These are phyloP conservation scores for Diaporthe destruens DNA, from an alignment of 2,329 filamentous ascomycete genomes.

Conservation along the genomic window DNA sequence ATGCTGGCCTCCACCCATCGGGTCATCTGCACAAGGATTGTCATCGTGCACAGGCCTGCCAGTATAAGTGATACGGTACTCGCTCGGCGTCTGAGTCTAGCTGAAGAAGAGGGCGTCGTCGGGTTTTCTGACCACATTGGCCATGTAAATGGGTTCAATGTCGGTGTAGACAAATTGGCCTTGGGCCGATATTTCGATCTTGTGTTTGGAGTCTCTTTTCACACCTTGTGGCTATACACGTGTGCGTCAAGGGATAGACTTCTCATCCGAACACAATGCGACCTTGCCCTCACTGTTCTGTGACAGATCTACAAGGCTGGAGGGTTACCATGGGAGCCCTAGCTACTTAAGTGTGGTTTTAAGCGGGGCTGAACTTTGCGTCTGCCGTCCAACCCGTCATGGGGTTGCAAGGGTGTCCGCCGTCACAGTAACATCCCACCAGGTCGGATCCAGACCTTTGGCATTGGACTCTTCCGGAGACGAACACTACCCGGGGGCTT, in stretches of 20 bases:
- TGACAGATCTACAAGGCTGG: not conserved
- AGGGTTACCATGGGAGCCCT: not conserved
- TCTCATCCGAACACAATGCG: not conserved
- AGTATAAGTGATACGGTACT: not conserved
- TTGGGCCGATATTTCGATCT: not conserved
- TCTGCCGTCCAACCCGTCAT: slow-evolving; percentile 12
- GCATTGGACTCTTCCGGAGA: not conserved
- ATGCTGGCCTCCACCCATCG: not conserved
- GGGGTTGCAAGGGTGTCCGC: not conserved
- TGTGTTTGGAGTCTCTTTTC: not conserved
- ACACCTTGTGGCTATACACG: not conserved
- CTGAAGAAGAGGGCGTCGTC: not conserved
- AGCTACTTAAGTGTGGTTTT: slow-evolving; percentile 8
- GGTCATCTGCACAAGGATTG: slow-evolving; percentile 28
- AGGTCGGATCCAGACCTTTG: slow-evolving; percentile 11
- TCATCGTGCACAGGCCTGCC: slow-evolving; percentile 4
- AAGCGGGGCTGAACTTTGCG: slow-evolving; percentile 22
- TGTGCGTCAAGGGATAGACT: slow-evolving; percentile 13
- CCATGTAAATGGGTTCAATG: not conserved
- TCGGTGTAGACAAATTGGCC: not conserved
- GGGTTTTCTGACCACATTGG: not conserved
- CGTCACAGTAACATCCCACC: slow-evolving; percentile 22
- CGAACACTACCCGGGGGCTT: slow-evolving; percentile 9
- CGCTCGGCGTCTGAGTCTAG: not conserved
- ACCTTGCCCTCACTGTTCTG: not conserved